Evolutionary conservation across 805 yeast genomes (phyloP).

Genomic region (Myxozyma monticola): DNA sequence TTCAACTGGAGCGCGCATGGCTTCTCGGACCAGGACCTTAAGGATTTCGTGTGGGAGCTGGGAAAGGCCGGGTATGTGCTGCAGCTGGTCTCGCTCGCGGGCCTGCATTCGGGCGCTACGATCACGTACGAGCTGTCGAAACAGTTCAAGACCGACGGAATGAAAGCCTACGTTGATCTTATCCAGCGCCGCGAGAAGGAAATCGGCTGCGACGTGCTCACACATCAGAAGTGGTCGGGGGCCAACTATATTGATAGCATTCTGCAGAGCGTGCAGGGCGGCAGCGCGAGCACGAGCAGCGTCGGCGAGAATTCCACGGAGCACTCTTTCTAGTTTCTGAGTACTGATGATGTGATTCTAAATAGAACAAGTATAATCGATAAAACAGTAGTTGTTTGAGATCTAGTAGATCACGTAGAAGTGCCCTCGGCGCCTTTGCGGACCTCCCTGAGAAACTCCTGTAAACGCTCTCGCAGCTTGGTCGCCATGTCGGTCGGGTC

Average conservation of each 20-base stretch:
- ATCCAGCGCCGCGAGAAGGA: slow-evolving; percentile 52
- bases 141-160: slow-evolving; percentile 53
- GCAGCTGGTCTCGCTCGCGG: slow-evolving; percentile 62
- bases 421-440: slow-evolving; percentile 30
- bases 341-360: not conserved
- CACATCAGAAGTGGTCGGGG: slow-evolving; percentile 66
- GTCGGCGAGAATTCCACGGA: slow-evolving; percentile 28
- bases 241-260: slow-evolving; percentile 55
- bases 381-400: not conserved
- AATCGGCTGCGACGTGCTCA: slow-evolving; percentile 52
- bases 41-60: slow-evolving; percentile 53
- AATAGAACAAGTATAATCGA: not conserved
- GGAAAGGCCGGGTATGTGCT: slow-evolving; percentile 59
- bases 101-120: slow-evolving; percentile 55
- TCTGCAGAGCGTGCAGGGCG: slow-evolving; percentile 46
- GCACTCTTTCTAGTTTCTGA: slow-evolving; percentile 10
- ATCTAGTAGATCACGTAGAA: not conserved
- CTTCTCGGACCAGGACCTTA: slow-evolving; percentile 48
- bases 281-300: slow-evolving; percentile 33
- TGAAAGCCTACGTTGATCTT: slow-evolving; percentile 57
- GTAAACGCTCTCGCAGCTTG: slow-evolving; percentile 20
- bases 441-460: slow-evolving; percentile 23
- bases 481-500: slow-evolving; percentile 15
- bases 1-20: slow-evolving; percentile 64
- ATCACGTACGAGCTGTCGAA: slow-evolving; percentile 52